Base-by-base conservation (phyloP, 768 basidiomycete species). In the Lactifluus subvellereus region DNA sequence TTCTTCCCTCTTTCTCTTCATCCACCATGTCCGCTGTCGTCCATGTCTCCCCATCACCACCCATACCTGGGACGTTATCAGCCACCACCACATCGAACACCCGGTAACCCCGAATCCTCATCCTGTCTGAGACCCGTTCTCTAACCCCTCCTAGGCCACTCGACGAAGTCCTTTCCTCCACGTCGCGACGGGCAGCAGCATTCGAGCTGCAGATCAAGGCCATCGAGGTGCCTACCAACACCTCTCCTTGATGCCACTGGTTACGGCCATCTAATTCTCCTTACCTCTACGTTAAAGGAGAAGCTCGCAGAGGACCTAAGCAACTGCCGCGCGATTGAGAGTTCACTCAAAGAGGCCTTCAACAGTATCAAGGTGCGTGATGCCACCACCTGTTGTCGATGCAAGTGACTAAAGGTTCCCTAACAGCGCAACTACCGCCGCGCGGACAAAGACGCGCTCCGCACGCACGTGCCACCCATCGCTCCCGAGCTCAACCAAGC, bases 261-360 rank as follows among this genome's bases (percentile, higher is more conserved):
- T 27, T 3, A 27, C 27, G 2, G 27, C 27, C 27, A 3, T 27
- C 27, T 27, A 27, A 27, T 16, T 27, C 2, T 22, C n/a, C 22
- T 27, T 18, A n/a, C 33, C 38, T 40, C 38, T 43, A 6, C 47
- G n/a, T 40, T 11, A 64, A 68, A 90, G 88, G 78, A 79, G 57
- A 84, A 82, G 70, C 79, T 91, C 32, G 80, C 85, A 35, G 84
- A 88, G 68, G 82, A 85, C 71, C 74, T 91, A 54, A 85, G 85
- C 69, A 89, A 90, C 70, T 89, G 88, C 57, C 78, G 86, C 59
- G 84, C 86, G 13, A 85, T 91, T 66, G 87, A 91, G 66, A 81
- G 81, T 66, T 79, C 84, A 14, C 77, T 91, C 51, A 84, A 84
- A 65, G 87, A 87, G 57, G 81, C 87, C 6, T 80, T 83, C 58